A percentile compares a stretch with the other conserved stretches of the same genome.
These are phyloP conservation scores for Neocallimastix lanati DNA, from an alignment of 192 early-diverging fungal species.

Conservation along the genomic window DNA sequence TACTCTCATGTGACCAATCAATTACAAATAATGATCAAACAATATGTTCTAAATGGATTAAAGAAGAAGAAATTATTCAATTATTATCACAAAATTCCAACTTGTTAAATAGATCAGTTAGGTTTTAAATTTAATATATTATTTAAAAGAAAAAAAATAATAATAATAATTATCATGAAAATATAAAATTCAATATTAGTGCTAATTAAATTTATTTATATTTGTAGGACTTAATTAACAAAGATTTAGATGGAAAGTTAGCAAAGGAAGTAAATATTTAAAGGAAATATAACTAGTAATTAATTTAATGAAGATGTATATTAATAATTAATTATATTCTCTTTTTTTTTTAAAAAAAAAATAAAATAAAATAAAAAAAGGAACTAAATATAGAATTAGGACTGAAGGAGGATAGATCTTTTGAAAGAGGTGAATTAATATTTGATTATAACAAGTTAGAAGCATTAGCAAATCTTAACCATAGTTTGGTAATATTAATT, in stretches of 20 bases:
- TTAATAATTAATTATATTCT: too few species aligned
- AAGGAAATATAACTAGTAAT: too few species aligned
- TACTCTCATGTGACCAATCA: slow-evolving; percentile 15
- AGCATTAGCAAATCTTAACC: slow-evolving; percentile 53
- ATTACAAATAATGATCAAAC: slow-evolving; percentile 1
- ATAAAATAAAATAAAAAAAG: slow-evolving; percentile 6
- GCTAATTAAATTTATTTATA: background rate
- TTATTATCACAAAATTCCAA: background rate
- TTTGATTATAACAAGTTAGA: slow-evolving; percentile 62
- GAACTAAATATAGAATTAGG: slow-evolving; percentile 60
- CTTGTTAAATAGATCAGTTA: background rate
- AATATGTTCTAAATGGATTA: background rate
- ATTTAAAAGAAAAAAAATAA: too few species aligned
- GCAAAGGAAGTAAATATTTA: background rate
- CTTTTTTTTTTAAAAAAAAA: too few species aligned
- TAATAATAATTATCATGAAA: too few species aligned
- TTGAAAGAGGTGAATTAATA: slow-evolving; percentile 63
- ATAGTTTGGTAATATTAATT: slow-evolving; percentile 46
- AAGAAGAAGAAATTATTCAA: background rate
- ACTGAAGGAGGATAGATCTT: slow-evolving; percentile 58
- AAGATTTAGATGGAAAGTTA: background rate
- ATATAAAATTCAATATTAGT: too few species aligned
- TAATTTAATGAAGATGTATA: too few species aligned
- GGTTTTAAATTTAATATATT: too few species aligned
- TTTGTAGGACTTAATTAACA: background rate